phyloP scores from a whole-genome alignment of 2,329 filamentous ascomycete genomes.

The Aspergillus fumigatiaffinis region DNA sequence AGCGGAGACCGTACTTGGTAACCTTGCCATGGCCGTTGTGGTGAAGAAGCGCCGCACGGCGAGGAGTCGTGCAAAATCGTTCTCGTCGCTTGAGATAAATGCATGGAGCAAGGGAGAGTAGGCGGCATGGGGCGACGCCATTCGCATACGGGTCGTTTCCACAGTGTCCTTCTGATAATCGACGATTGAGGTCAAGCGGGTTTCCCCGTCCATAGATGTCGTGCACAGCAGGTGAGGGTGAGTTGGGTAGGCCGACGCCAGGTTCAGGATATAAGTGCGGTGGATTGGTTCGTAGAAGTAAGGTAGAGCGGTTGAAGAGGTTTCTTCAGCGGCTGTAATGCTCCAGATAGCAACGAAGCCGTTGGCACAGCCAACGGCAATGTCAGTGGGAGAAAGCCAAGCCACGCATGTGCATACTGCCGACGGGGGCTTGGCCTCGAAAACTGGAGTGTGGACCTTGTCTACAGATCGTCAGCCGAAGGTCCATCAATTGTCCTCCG shows the following conservation, averaged over 20 bases:
- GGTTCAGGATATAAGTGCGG: constrained; percentile 36
- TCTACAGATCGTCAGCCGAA: constrained; percentile 21
- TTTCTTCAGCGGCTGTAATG: constrained; percentile 23
- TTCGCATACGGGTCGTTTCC: constrained; percentile 46
- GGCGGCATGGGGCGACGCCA: constrained; percentile 45
- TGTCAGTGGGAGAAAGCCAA: constrained; percentile 54
- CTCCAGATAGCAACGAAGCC: constrained; percentile 56
- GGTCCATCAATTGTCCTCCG: background rate
- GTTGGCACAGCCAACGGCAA: constrained; percentile 54
- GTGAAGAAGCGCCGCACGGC: constrained; percentile 52
- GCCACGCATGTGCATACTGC: constrained; percentile 54
- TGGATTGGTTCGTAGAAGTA: constrained; percentile 37
- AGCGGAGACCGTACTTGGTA: constrained; percentile 35
- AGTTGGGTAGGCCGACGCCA: constrained; percentile 50
- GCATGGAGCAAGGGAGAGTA: constrained; percentile 56
- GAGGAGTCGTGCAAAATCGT: constrained; percentile 47
- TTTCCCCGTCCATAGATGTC: constrained; percentile 53
- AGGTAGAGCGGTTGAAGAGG: constrained; percentile 21
- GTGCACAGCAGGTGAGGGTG: constrained; percentile 51
- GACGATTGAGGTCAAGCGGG: constrained; percentile 52
- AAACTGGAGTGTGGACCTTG: constrained; percentile 46
- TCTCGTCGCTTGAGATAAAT: constrained; percentile 54
- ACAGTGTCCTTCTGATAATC: constrained; percentile 44
- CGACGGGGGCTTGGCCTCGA: constrained; percentile 47
- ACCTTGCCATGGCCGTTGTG: constrained; percentile 46